phyloP scores from a whole-genome alignment of 805 yeast genomes.

The Candida piceae region DNA sequence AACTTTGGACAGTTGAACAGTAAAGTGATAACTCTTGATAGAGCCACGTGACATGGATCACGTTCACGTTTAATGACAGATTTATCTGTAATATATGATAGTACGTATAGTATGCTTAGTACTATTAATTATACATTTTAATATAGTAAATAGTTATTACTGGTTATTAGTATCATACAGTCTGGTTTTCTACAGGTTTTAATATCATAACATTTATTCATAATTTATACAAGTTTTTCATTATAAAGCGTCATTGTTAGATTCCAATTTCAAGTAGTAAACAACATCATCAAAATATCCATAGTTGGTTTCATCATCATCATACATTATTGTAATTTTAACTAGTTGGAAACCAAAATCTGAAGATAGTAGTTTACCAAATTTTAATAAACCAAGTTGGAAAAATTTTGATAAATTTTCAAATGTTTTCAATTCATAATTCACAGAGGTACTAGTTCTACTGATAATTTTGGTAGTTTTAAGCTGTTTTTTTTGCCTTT shows the following conservation, averaged over 20 bases:
- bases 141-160: too few relatives aligned
- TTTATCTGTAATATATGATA: too few relatives aligned
- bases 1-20: too few relatives aligned
- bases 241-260: background rate
- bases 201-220: too few relatives aligned
- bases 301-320: constrained; percentile 17
- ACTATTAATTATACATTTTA: too few relatives aligned
- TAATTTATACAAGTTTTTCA: too few relatives aligned
- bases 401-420: constrained; percentile 29
- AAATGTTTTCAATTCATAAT: constrained; percentile 24
- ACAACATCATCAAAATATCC: constrained; percentile 28
- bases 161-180: too few relatives aligned
- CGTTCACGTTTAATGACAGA: too few relatives aligned
- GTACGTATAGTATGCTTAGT: too few relatives aligned
- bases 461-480: constrained; percentile 5
- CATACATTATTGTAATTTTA: constrained; percentile 25
- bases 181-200: too few relatives aligned
- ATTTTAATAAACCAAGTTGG: constrained; percentile 32
- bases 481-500: background rate
- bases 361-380: constrained; percentile 39
- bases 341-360: constrained; percentile 33
- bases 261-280: constrained; percentile 7
- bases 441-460: constrained; percentile 23
- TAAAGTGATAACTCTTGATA: too few relatives aligned
- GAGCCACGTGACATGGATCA: too few relatives aligned